phyloP scores from a whole-genome alignment of 2,329 filamentous ascomycete genomes.

The Pseudogymnoascus destructans region DNA sequence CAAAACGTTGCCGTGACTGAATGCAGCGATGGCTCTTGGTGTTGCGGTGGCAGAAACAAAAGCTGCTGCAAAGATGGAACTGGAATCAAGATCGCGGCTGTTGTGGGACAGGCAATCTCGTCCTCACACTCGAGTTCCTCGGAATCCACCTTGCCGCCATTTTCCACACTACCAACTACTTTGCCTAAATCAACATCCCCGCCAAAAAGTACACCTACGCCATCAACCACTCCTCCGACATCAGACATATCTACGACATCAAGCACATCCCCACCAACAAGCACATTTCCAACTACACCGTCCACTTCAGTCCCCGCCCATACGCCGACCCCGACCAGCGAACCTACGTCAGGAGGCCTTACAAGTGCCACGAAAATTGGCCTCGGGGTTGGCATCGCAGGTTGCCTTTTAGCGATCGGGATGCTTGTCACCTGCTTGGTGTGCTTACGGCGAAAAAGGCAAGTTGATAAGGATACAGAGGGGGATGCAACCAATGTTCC shows the following conservation, averaged over 20 bases:
- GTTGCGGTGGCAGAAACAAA: not conserved
- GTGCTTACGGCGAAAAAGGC: not conserved
- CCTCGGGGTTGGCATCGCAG: not conserved
- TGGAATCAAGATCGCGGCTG: not conserved
- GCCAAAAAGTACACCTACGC: not conserved
- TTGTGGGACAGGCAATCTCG: not conserved
- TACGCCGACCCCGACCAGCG: not conserved
- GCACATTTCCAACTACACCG: not conserved
- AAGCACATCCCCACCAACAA: not conserved
- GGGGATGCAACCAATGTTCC: not conserved
- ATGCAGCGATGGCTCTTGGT: conserved; percentile 8
- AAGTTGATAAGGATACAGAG: not conserved
- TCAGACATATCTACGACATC: not conserved
- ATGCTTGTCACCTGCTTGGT: not conserved
- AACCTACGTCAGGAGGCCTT: not conserved
- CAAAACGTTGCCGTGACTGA: conserved; percentile 5
- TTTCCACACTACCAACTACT: not conserved
- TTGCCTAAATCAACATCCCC: not conserved
- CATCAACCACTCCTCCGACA: not conserved
- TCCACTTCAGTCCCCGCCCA: not conserved
- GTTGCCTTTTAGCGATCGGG: not conserved
- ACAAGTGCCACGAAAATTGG: not conserved
- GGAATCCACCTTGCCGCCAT: not conserved
- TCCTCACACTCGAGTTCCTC: not conserved
- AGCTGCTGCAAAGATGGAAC: not conserved